Conservation (phyloP, 2,329 filamentous ascomycete species). For the Esteya vermicola region DNA sequence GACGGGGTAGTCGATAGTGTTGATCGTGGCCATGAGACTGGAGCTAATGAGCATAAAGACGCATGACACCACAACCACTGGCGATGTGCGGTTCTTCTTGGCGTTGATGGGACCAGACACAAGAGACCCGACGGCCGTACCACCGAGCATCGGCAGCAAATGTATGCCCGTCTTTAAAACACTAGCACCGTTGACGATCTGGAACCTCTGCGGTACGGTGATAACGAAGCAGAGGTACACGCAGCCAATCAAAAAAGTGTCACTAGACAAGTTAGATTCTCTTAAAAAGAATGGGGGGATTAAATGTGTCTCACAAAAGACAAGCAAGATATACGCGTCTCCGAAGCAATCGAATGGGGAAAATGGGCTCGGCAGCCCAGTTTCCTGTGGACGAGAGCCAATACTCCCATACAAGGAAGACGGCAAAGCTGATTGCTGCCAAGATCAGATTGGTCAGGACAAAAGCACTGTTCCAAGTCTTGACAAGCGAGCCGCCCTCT, state of each 20-base stretch:
- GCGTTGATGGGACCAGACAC: conserved; percentile 38
- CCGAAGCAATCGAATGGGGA: conserved; percentile 33
- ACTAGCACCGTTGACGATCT: conserved; percentile 40
- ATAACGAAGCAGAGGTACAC: conserved; percentile 44
- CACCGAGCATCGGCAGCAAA: conserved; percentile 41
- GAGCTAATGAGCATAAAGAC: conserved; percentile 37
- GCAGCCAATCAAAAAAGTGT: conserved; percentile 42
- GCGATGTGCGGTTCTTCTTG: conserved; percentile 37
- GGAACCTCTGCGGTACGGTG: conserved; percentile 44
- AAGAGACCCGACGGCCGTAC: conserved; percentile 42
- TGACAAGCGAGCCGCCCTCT: conserved; percentile 37
- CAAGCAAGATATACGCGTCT: conserved; percentile 35
- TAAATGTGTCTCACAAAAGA: conserved; percentile 25
- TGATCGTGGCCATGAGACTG: conserved; percentile 32
- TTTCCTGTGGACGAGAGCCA: conserved; percentile 23
- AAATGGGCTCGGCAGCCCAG: conserved; percentile 35
- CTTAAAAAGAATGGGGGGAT: not conserved
- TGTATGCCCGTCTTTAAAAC: conserved; percentile 41
- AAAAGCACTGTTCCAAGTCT: conserved; percentile 35
- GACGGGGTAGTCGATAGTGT: conserved; percentile 15
- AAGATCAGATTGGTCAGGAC: conserved; percentile 34
- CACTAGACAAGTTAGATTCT: conserved; percentile 18
- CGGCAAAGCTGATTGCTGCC: conserved; percentile 30
- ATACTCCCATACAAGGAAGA: conserved; percentile 37
- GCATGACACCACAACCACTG: conserved; percentile 33